A percentile compares a stretch with the other conserved stretches of the same genome.
Evolutionary conservation across 108 stramenopile species (phyloP).

Genomic region (Stephanodiscus minutulus): DNA sequence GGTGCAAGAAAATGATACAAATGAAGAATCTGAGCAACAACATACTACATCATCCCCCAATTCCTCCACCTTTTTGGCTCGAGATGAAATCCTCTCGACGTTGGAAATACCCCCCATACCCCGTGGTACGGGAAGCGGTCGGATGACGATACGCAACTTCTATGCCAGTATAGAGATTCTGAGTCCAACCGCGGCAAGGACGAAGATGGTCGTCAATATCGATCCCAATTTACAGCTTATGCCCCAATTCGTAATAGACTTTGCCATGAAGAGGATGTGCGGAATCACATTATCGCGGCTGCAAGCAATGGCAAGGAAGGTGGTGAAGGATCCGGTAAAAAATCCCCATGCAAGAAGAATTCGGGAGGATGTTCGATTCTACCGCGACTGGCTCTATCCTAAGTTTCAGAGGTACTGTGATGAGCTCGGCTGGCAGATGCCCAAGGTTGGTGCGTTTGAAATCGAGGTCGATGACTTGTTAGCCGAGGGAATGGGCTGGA

Average conservation of each 20-base stretch:
- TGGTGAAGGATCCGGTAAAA: conserved; percentile 69
- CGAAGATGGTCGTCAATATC: conserved; percentile 85
- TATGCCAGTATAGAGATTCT: conserved; percentile 71
- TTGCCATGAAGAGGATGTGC: conserved; percentile 89
- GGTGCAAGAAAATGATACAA: not conserved
- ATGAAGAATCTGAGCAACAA: too few relatives aligned
- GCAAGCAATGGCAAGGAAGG: conserved; percentile 72
- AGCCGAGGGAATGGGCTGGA: conserved; percentile 39
- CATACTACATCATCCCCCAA: not conserved
- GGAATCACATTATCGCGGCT: conserved; percentile 84
- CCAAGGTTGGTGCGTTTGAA: conserved; percentile 71
- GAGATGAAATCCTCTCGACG: conserved; percentile 57
- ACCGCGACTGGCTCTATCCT: conserved; percentile 81
- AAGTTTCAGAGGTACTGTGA: conserved; percentile 82
- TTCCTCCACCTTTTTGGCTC: conserved; percentile 40
- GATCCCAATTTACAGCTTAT: conserved; percentile 85
- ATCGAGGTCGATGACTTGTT: conserved; percentile 59
- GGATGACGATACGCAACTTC: conserved; percentile 82
- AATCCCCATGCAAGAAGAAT: conserved; percentile 83
- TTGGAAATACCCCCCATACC: conserved; percentile 75
- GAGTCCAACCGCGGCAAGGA: conserved; percentile 75
- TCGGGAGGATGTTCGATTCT: conserved; percentile 81
- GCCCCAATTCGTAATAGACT: conserved; percentile 87
- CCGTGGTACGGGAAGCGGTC: conserved; percentile 63
- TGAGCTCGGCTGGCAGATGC: conserved; percentile 82